phyloP scores from a whole-genome alignment of 2,329 filamentous ascomycete species.

The Xylariaceae sp. region DNA sequence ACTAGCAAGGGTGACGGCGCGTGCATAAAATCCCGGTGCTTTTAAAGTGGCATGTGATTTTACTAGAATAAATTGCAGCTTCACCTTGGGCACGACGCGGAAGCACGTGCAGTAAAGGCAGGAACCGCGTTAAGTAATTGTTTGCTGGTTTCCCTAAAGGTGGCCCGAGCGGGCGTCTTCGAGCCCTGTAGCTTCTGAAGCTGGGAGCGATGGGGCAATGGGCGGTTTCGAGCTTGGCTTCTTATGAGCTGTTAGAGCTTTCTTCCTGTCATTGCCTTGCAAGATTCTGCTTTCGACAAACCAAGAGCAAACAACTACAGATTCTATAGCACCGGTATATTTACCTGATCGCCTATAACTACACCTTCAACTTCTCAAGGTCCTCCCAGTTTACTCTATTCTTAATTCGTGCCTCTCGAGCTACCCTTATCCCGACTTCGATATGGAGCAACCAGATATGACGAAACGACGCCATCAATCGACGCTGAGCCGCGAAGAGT shows the following conservation, averaged over 20 bases:
- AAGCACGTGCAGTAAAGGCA: slow-evolving; percentile 13
- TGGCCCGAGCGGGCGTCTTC: background rate
- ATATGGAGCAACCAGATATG: slow-evolving; percentile 25
- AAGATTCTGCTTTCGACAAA: no score
- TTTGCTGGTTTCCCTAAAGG: background rate
- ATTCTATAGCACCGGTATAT: no score
- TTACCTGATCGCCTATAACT: no score
- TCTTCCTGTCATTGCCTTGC: background rate
- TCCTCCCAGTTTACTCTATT: background rate
- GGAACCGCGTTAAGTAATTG: slow-evolving; percentile 1
- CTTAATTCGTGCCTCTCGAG: background rate
- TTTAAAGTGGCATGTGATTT: background rate
- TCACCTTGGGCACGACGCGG: slow-evolving; percentile 8
- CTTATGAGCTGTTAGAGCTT: slow-evolving; percentile 2
- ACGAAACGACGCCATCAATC: slow-evolving; percentile 18
- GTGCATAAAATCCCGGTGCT: background rate
- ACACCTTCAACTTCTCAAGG: no score
- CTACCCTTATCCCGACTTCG: slow-evolving; percentile 10
- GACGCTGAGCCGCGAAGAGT: slow-evolving; percentile 39
- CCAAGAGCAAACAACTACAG: no score
- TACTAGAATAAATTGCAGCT: no score
- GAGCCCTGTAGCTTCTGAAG: no score
- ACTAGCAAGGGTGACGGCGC: slow-evolving; percentile 1
- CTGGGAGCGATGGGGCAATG: no score
- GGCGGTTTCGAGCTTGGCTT: no score